Conservation (phyloP, 2,329 filamentous ascomycete species). For the Zalaria obscura region DNA sequence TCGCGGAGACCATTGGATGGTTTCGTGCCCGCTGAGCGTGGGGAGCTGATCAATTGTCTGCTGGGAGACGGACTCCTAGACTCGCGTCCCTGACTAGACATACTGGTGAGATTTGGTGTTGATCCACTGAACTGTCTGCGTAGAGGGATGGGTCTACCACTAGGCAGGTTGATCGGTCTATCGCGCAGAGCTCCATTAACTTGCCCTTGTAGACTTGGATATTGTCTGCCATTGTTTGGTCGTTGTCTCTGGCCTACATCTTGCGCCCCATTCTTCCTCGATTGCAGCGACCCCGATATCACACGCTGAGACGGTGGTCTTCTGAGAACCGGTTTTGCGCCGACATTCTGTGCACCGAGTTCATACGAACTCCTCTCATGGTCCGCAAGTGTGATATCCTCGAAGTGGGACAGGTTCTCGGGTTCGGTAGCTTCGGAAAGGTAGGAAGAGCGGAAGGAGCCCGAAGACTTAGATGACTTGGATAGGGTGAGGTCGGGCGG, state of each 20-base stretch:
- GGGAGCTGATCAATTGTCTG: constrained; percentile 11
- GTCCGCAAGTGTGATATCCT: constrained; percentile 80
- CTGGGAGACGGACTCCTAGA: constrained; percentile 19
- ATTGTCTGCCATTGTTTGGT: constrained; percentile 21
- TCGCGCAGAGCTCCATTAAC: constrained; percentile 20
- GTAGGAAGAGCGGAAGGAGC: constrained; percentile 66
- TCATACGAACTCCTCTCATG: constrained; percentile 10
- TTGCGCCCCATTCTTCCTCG: not conserved
- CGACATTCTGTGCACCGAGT: constrained; percentile 1
- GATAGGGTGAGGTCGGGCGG: constrained; percentile 69
- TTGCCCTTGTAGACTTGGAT: constrained; percentile 25
- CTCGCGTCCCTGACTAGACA: constrained; percentile 4
- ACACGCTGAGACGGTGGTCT: constrained; percentile 1
- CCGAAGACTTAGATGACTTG: constrained; percentile 68
- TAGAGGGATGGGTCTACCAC: constrained; percentile 15
- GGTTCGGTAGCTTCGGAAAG: constrained; percentile 46
- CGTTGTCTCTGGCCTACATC: constrained; percentile 17
- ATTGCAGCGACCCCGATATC: not conserved
- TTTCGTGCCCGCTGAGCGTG: constrained; percentile 8
- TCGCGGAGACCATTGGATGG: no score
- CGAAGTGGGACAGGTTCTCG: constrained; percentile 71
- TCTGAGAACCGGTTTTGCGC: not conserved
- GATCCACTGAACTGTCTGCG: constrained; percentile 26
- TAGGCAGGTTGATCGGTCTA: constrained; percentile 23
- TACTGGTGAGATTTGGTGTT: constrained; percentile 11